Evolutionary conservation across 495 filamentous ascomycete species (phyloP), one percentile per base, ranked within the genome.

Genomic region (Aspergillus cristatus): DNA sequence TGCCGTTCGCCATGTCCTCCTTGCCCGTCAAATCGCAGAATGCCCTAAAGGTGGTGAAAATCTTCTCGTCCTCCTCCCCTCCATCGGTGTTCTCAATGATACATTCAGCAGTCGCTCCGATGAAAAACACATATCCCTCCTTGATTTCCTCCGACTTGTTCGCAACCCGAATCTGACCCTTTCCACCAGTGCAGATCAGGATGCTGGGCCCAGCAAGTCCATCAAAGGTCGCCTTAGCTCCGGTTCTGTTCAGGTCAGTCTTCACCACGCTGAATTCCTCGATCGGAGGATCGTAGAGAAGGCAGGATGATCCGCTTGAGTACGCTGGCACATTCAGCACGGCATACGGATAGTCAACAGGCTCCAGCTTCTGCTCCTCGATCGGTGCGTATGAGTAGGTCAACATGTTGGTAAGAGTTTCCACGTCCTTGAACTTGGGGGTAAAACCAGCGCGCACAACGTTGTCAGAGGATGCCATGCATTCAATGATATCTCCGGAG

Each of bases 391-490:
- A 96, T 35, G 73, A 78, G 67, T 98, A 98, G 0, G 91, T 97
- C 38, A 98, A 67, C 84, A 95, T 94, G 43, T 71, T 67, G 25
- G 89, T 84, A n/a, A 98, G 72, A 2, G 86, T 96, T 32, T 79
- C 70, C 32, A 95, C 86, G 48, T 98, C 91, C 67, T 96, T 94
- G 74, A 90, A 97, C 60, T 98, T 98, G 7, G 91, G 91, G 0
- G 91, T 98, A 56, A 98, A 89, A 14, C 91, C 91, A 1, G 91
- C 91, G 22, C 91, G 89, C 14, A 98, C 89, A 6, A 98, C 91
- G 45, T 98, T 98, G 66, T 98, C 91, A 24, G 85, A 93, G 14
- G 86, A 82, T 1, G 91, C 91, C 91, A 98, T 98, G 70, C 91
- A 97, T 63, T 98, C 91, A 48, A 98, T 87, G 49, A 98, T 94